phyloP scores from a whole-genome alignment of 2,329 filamentous ascomycete species.

The Penicillium sp. region DNA sequence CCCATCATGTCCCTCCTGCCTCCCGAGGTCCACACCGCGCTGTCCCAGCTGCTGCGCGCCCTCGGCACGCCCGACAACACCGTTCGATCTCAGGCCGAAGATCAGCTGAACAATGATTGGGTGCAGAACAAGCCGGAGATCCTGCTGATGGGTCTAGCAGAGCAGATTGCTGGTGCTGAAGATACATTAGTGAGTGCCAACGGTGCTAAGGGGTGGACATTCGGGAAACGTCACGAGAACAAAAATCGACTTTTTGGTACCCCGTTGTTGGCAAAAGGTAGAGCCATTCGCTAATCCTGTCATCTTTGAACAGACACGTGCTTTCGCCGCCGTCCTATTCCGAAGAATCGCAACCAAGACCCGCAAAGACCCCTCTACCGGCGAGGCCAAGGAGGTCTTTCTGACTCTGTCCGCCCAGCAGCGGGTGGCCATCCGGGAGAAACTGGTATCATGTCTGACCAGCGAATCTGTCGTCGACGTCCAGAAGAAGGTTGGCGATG shows the following conservation, averaged over 20 bases:
- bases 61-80: constrained; percentile 86
- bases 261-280: not conserved
- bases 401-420: constrained; percentile 69
- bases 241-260: not conserved
- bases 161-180: constrained; percentile 77
- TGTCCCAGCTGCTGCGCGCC: constrained; percentile 78
- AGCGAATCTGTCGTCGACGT: constrained; percentile 67
- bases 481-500: constrained; percentile 93
- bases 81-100: constrained; percentile 78
- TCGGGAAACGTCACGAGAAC: not conserved
- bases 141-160: constrained; percentile 85
- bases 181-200: constrained; percentile 59
- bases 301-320: constrained; percentile 59
- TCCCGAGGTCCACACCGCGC: constrained; percentile 74
- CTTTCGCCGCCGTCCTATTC: constrained; percentile 90
- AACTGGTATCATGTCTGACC: constrained; percentile 70
- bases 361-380: constrained; percentile 63
- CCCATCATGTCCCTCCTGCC: constrained; percentile 75
- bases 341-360: constrained; percentile 86
- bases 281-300: too few species aligned
- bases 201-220: not conserved
- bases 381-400: constrained; percentile 76
- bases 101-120: constrained; percentile 88
- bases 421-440: constrained; percentile 71
- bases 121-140: constrained; percentile 73